Conservation (phyloP, 257 asterid species). For the Przewalskia tangutica region DNA sequence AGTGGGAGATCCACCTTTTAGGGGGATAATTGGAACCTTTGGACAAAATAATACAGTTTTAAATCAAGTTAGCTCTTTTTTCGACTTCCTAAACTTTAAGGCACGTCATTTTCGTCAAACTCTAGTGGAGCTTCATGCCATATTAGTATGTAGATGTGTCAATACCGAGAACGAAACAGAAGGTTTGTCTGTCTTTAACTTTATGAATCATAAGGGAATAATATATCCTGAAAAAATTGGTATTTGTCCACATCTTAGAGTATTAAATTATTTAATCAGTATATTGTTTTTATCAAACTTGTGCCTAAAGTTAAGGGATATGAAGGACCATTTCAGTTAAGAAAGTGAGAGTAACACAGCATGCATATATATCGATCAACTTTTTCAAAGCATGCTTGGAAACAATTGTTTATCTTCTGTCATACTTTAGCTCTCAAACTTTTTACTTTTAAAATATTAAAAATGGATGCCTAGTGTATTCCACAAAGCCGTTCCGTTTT, state of each 20-base stretch:
- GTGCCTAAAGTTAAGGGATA: slow-evolving; percentile 7
- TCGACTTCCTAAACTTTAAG: neutral
- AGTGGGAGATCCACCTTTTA: too few species aligned
- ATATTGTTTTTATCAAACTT: neutral
- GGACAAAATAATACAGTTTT: too few species aligned
- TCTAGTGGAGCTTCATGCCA: too few species aligned
- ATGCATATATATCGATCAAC: neutral
- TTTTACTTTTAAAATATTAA: neutral
- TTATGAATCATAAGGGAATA: neutral
- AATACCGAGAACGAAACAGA: neutral
- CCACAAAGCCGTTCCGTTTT: neutral
- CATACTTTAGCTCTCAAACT: neutral
- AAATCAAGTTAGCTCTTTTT: neutral
- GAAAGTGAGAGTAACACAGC: neutral
- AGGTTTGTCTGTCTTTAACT: slow-evolving; percentile 5
- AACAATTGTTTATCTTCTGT: neutral
- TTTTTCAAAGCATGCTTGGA: slow-evolving; percentile 3
- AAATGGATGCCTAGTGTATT: neutral
- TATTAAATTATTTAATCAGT: neutral
- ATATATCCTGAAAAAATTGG: neutral
- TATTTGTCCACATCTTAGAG: neutral
- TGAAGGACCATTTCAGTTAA: neutral
- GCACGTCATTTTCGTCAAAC: neutral
- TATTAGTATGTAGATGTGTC: too few species aligned
- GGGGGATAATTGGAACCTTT: too few species aligned